A percentile compares a stretch with the other conserved stretches of the same genome.
Evolutionary conservation across 352 stramenopile species (phyloP).

Genomic region (Albugo candida): DNA sequence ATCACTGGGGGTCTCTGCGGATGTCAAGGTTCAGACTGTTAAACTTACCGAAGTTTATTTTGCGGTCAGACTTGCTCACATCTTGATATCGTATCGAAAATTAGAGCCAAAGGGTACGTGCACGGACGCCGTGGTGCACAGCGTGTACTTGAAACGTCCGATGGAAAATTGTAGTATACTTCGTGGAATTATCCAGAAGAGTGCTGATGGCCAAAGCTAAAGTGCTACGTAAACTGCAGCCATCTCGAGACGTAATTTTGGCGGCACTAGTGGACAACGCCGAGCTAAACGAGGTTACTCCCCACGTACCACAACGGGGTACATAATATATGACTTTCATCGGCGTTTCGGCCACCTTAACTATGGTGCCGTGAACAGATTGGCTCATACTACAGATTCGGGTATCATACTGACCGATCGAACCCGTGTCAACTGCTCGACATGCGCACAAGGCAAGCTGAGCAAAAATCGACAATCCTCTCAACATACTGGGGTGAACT

Average conservation of each 20-base stretch:
- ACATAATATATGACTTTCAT: background rate
- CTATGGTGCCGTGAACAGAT: slow-evolving; percentile 5
- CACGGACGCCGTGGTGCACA: background rate
- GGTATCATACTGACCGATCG: slow-evolving; percentile 1
- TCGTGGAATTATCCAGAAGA: background rate
- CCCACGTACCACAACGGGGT: background rate
- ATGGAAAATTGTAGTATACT: background rate
- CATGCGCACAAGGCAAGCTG: slow-evolving; percentile 6
- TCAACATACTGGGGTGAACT: background rate
- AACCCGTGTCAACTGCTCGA: slow-evolving; percentile 1
- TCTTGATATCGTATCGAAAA: background rate
- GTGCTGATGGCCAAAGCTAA: background rate
- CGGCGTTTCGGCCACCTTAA: slow-evolving; percentile 2
- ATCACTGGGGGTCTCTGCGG: background rate
- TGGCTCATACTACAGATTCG: background rate
- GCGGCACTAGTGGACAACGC: background rate
- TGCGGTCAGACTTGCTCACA: background rate
- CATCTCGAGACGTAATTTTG: too few species aligned
- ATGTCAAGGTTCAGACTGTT: background rate
- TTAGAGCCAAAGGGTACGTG: background rate
- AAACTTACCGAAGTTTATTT: background rate
- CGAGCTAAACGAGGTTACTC: background rate
- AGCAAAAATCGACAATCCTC: background rate
- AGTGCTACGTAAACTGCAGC: background rate
- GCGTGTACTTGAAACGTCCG: background rate